Evolutionary conservation across 495 filamentous ascomycete species (phyloP).

Genomic region (Penicillium angulare): DNA sequence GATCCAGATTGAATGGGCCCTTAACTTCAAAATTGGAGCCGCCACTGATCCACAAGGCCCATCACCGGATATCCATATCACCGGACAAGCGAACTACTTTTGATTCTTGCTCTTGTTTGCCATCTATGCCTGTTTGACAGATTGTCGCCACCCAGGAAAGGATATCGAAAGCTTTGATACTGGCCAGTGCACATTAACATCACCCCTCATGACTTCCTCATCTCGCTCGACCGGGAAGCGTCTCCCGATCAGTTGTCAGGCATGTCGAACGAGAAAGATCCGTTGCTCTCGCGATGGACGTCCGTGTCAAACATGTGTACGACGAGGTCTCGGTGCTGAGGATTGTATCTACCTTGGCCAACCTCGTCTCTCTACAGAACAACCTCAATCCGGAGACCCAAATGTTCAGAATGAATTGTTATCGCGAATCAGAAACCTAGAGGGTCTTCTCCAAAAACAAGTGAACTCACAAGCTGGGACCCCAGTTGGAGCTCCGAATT

Average conservation of each 20-base stretch:
- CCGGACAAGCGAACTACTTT: too few species aligned
- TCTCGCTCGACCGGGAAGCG: slow-evolving; percentile 36
- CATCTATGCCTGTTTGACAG: slow-evolving; percentile 1
- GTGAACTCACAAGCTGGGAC: slow-evolving; percentile 21
- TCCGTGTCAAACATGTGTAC: slow-evolving; percentile 42
- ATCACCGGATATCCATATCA: neutral
- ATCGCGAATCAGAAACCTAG: slow-evolving; percentile 38
- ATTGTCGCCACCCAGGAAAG: neutral
- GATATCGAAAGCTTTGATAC: neutral
- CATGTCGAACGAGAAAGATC: slow-evolving; percentile 41
- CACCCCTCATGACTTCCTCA: slow-evolving; percentile 18
- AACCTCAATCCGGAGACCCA: slow-evolving; percentile 22
- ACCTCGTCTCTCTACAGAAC: slow-evolving; percentile 37
- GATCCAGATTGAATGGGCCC: neutral
- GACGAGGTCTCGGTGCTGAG: slow-evolving; percentile 38
- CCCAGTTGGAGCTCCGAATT: slow-evolving; percentile 18
- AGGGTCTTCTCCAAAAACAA: slow-evolving; percentile 39
- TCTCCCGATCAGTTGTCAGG: slow-evolving; percentile 43
- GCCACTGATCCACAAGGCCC: slow-evolving; percentile 9
- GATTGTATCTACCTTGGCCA: slow-evolving; percentile 45
- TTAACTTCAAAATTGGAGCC: slow-evolving; percentile 2
- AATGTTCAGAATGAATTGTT: slow-evolving; percentile 35
- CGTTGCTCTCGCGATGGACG: slow-evolving; percentile 42
- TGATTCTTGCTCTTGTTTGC: neutral
- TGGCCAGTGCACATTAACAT: neutral